Evolutionary conservation across 768 basidiomycete genomes (phyloP).

Genomic region (Suillus hirtellus): DNA sequence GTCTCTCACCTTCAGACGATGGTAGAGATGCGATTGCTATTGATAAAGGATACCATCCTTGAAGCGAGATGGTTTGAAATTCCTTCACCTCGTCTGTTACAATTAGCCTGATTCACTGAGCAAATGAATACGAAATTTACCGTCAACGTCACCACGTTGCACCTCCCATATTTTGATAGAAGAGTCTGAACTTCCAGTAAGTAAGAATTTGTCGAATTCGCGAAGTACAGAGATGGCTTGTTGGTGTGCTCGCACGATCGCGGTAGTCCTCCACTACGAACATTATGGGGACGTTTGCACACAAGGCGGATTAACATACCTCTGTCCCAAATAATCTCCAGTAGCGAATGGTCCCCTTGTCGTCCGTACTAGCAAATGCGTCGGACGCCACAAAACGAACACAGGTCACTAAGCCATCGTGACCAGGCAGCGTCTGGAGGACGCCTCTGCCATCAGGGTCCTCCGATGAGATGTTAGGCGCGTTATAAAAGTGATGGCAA

Average conservation of each 20-base stretch:
- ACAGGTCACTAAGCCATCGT: conserved; percentile 72
- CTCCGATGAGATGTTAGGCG: conserved; percentile 33
- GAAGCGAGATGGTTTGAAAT: conserved; percentile 60
- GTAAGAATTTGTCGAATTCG: conserved; percentile 46
- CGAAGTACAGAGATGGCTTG: conserved; percentile 71
- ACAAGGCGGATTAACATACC: conserved; percentile 23
- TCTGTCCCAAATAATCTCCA: conserved; percentile 50
- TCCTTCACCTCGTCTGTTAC: conserved; percentile 39
- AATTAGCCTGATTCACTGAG: conserved; percentile 12
- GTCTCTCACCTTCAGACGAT: conserved; percentile 55
- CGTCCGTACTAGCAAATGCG: conserved; percentile 71
- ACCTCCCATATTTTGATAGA: conserved; percentile 74
- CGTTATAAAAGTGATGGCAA: conserved; percentile 9
- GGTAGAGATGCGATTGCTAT: conserved; percentile 68
- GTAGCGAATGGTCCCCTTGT: conserved; percentile 61
- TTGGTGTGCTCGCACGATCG: conserved; percentile 58
- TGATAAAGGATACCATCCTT: conserved; percentile 75
- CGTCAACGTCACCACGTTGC: conserved; percentile 24
- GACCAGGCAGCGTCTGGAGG: conserved; percentile 70
- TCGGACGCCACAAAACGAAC: conserved; percentile 62
- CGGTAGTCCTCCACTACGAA: conserved; percentile 56
- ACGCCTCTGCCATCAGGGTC: conserved; percentile 54
- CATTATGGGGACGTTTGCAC: conserved; percentile 17
- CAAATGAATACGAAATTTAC: conserved; percentile 22
- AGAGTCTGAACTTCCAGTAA: conserved; percentile 85